Evolutionary conservation across 441 rosid genomes (phyloP), one percentile per base, ranked within the genome.

Genomic region (Brassica hybrid): DNA sequence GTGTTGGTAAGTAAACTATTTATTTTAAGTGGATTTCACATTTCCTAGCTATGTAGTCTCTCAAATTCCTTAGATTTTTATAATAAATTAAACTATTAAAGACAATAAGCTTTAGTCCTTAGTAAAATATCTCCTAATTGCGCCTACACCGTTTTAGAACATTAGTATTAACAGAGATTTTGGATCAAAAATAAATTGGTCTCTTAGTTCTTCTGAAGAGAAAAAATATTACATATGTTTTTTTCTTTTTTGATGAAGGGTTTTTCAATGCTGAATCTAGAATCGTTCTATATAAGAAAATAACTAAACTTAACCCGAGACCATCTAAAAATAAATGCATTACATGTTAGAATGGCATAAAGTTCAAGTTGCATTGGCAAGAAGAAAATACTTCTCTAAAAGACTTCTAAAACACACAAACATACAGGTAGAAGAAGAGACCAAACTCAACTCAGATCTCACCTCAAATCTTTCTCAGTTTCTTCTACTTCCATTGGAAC

Each of bases 401-500:
- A 45, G 11, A 58, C 23, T 38, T 52, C 58, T 69, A 43, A 34
- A 62, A 19, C 52, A 76, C 11, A 43, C 67, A 69, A 60, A 76
- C 48, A 76, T 2, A 65, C 52, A 57, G 61, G 67, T 59, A 36
- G 25, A 34, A 34, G 41, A 79, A 69, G 57, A 69, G 68, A 70
- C 73, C 52, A 75, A 70, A 48, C 69, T 70, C 76, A 80, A 71
- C 17, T 56, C 56, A 63, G 38, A n/a, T 62, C 62, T 59, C 76
- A 64, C 61, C 54, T 59, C 3, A 45, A 7, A 66, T 7, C 65
- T 72, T 36, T 65, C 67, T 80, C 76, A 75, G 1, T 71, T 71
- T 75, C 80, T 69, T 75, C 76, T 80, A 75, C 91, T 89, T 76
- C 92, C 99, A 74, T 80, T 81, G 63, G 88, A 87, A 73, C 84